These are phyloP conservation scores for Amoebophrya sp. DNA, from an alignment of 169 alveolate species.

Conservation along the genomic window DNA sequence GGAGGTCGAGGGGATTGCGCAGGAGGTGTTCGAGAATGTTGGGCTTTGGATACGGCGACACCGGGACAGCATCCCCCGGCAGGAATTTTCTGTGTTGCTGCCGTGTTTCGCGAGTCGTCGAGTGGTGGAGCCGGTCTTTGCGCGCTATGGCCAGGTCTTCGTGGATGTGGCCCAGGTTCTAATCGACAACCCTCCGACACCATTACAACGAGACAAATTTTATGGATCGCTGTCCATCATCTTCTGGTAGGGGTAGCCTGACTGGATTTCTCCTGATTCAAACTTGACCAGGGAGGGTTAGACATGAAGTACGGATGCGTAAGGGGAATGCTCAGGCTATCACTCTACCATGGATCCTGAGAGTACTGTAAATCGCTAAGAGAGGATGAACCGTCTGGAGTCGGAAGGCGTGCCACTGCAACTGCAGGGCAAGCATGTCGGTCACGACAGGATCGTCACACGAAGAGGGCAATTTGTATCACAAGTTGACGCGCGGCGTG, in stretches of 20 bases:
- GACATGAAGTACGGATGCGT: not conserved
- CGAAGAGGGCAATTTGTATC: no score
- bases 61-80: not conserved
- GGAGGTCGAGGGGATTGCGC: not conserved
- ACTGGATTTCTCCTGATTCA: not conserved
- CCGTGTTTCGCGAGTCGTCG: not conserved
- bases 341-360: no score
- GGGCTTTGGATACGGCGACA: not conserved
- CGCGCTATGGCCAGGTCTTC: not conserved
- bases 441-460: no score
- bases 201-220: not conserved
- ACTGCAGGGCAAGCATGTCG: no score
- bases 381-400: no score
- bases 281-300: not conserved
- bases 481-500: no score
- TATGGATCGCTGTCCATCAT: not conserved
- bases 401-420: no score
- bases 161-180: not conserved
- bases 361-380: no score
- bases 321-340: not conserved
- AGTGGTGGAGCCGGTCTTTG: not conserved
- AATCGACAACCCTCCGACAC: no score
- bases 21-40: not conserved
- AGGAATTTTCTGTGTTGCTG: not conserved
- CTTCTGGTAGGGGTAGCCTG: not conserved